A percentile compares a stretch with the other conserved stretches of the same genome.
phyloP scores from a whole-genome alignment of 83 land plant genomes.

The Thuja plicata region DNA sequence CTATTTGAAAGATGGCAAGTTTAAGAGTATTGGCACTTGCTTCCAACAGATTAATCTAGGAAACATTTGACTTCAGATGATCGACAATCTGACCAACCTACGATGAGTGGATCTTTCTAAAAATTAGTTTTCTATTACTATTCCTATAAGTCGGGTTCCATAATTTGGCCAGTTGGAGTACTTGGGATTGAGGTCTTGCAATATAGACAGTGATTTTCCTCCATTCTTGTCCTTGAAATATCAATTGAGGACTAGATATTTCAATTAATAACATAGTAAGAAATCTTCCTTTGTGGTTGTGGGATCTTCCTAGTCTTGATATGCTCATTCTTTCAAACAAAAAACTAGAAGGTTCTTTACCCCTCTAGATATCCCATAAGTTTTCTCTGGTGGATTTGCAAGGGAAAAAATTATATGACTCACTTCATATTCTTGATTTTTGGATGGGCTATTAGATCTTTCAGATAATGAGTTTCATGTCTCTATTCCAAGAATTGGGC shows the following conservation, averaged over 20 bases:
- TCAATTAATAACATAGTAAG: conserved; percentile 46
- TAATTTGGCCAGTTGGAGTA: not conserved
- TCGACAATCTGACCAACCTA: not conserved
- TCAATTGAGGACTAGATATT: conserved; percentile 28
- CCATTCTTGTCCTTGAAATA: not conserved
- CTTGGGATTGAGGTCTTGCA: not conserved
- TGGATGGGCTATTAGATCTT: too few species aligned
- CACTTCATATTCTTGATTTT: too few species aligned
- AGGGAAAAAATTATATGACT: too few species aligned
- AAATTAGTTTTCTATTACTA: not conserved
- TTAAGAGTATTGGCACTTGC: not conserved
- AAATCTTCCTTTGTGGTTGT: conserved; percentile 28
- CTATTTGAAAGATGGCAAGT: too few species aligned
- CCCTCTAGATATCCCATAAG: too few species aligned
- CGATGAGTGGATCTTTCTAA: not conserved
- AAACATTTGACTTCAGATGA: not conserved
- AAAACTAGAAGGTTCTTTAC: too few species aligned
- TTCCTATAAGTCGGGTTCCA: not conserved
- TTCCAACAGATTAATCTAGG: not conserved
- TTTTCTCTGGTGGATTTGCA: too few species aligned
- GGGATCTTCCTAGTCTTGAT: too few species aligned
- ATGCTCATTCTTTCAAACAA: too few species aligned
- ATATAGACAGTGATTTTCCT: not conserved
- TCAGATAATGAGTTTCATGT: too few species aligned
- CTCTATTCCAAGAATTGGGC: conserved; percentile 17